Evolutionary conservation across 2,329 filamentous ascomycete genomes (phyloP).

Genomic region (Emmonsia crescens): DNA sequence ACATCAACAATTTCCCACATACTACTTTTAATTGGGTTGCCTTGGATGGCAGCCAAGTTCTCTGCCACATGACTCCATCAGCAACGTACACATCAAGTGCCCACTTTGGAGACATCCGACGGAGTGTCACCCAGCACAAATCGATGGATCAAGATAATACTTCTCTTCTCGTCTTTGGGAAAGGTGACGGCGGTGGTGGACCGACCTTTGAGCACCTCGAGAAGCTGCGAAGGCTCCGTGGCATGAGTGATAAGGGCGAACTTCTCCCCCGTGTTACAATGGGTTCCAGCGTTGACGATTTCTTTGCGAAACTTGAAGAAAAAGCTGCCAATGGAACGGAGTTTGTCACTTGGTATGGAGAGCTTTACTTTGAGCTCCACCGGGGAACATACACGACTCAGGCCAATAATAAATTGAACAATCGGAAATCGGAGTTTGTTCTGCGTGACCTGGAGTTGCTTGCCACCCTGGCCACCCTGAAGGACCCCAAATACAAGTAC

Average conservation of each 20-base stretch:
- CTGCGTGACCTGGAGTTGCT: conserved; percentile 81
- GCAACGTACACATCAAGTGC: conserved; percentile 94
- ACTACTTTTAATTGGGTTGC: conserved; percentile 99
- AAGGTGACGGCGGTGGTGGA: conserved; percentile 90
- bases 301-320: conserved; percentile 75
- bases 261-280: conserved; percentile 78
- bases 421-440: conserved; percentile 72
- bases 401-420: conserved; percentile 93
- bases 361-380: conserved; percentile 95
- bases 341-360: conserved; percentile 93
- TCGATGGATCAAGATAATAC: conserved; percentile 87
- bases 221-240: conserved; percentile 85
- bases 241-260: conserved; percentile 77
- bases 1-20: conserved; percentile 97
- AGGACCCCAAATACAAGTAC: conserved; percentile 64
- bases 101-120: conserved; percentile 85
- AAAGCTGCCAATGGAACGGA: conserved; percentile 57
- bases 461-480: conserved; percentile 72
- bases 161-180: conserved; percentile 86
- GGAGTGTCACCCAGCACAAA: conserved; percentile 86
- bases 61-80: conserved; percentile 93
- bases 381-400: conserved; percentile 96
- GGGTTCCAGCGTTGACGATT: conserved; percentile 84
- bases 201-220: conserved; percentile 91
- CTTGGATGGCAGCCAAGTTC: conserved; percentile 87